These are phyloP conservation scores for Saccharomycopsis hybrid DNA, from an alignment of 1,139 yeast genomes.

Conservation along the genomic window DNA sequence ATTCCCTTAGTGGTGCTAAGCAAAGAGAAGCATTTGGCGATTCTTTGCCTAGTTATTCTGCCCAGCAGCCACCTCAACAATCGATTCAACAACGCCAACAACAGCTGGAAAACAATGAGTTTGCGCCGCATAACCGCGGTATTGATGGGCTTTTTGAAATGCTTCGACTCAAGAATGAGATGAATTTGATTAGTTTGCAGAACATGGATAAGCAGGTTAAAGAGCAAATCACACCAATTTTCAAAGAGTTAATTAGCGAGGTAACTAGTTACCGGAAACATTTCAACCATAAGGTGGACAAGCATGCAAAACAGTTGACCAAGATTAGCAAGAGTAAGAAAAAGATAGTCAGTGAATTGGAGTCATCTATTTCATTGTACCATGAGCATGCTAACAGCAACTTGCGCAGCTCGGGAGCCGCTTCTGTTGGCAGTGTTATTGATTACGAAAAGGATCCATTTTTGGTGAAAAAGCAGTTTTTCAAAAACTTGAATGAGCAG, in stretches of 20 bases:
- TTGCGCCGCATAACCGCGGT: slow-evolving; percentile 18
- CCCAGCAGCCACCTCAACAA: neutral
- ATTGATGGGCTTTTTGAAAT: slow-evolving; percentile 21
- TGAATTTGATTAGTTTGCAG: slow-evolving; percentile 13
- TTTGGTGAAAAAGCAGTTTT: slow-evolving; percentile 19
- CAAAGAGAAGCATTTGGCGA: slow-evolving; percentile 8
- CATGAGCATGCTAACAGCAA: slow-evolving; percentile 4
- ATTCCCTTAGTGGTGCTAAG: neutral
- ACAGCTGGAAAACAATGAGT: slow-evolving; percentile 1
- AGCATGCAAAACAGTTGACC: slow-evolving; percentile 12
- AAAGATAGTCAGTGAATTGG: slow-evolving; percentile 17
- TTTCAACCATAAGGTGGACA: slow-evolving; percentile 17
- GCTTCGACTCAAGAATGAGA: slow-evolving; percentile 18
- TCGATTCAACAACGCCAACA: neutral
- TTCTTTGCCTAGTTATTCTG: slow-evolving; percentile 16
- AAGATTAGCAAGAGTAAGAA: slow-evolving; percentile 15
- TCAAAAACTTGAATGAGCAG: slow-evolving; percentile 19
- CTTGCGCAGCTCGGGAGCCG: slow-evolving; percentile 8
- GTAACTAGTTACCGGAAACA: slow-evolving; percentile 10
- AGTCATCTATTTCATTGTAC: slow-evolving; percentile 13
- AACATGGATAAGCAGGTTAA: slow-evolving; percentile 18
- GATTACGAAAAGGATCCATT: slow-evolving; percentile 20
- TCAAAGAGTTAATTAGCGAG: slow-evolving; percentile 17
- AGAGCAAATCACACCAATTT: slow-evolving; percentile 18
- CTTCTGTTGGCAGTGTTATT: neutral